Percentiles rank a stretch among this genome's conserved stretches.
These are phyloP conservation scores for Jasminum sambac DNA, from an alignment of 257 asterid species.

Conservation along the genomic window DNA sequence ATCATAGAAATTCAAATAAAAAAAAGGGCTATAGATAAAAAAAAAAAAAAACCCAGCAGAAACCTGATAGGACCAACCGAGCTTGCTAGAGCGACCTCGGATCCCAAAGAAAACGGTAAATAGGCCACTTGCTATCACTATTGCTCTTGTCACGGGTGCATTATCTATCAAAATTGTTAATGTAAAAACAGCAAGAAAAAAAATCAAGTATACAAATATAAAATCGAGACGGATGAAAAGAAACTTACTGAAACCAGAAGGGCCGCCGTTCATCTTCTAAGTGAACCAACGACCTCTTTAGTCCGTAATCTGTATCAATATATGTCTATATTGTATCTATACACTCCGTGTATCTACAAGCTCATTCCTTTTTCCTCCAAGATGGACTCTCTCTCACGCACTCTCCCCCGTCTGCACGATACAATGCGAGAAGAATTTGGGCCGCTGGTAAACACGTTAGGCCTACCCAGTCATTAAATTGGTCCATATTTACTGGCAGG, in stretches of 20 bases:
- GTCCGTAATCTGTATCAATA: background rate
- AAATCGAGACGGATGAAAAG: constrained; percentile 7
- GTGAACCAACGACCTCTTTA: constrained; percentile 48
- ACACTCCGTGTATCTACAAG: constrained; percentile 6
- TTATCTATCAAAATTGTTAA: constrained; percentile 45
- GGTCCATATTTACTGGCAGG: background rate
- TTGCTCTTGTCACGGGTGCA: constrained; percentile 82
- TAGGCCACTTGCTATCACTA: constrained; percentile 75
- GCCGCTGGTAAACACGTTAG: background rate
- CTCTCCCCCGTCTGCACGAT: background rate
- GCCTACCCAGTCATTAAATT: background rate
- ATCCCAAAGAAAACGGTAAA: constrained; percentile 90
- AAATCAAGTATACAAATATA: background rate
- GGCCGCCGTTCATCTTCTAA: constrained; percentile 96
- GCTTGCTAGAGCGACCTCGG: constrained; percentile 72
- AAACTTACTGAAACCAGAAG: constrained; percentile 93
- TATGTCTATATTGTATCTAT: constrained; percentile 23
- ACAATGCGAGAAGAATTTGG: constrained; percentile 14
- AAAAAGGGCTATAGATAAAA: background rate
- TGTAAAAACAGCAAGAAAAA: background rate
- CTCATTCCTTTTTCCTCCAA: background rate
- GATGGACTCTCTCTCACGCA: background rate
- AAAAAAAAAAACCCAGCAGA: background rate
- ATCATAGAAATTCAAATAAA: background rate
- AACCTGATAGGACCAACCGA: constrained; percentile 87